Conservation (phyloP, 2,329 filamentous ascomycete genomes). For the Ophiostoma quercus region DNA sequence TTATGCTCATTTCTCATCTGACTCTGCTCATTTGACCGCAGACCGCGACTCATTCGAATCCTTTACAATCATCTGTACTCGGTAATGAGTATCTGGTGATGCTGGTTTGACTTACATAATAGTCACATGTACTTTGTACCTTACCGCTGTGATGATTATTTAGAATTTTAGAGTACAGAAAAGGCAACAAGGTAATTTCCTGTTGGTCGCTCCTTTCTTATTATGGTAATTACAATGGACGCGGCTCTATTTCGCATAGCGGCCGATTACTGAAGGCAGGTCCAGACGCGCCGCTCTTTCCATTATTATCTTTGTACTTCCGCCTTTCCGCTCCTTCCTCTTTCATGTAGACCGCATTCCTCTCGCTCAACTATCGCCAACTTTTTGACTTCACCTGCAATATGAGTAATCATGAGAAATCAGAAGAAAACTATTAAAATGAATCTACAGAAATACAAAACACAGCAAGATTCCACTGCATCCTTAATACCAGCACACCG, state of each 20-base stretch:
- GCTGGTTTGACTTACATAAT: background rate
- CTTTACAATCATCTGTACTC: too few species aligned
- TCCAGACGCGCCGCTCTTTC: background rate
- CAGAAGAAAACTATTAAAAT: too few species aligned
- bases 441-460: too few species aligned
- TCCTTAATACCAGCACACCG: background rate
- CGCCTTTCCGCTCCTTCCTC: constrained; percentile 5
- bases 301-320: background rate
- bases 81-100: too few species aligned
- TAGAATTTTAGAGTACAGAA: background rate
- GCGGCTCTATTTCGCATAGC: background rate
- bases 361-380: background rate
- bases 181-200: background rate
- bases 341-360: background rate
- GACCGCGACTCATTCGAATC: too few species aligned
- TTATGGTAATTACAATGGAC: background rate
- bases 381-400: background rate
- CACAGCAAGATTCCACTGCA: background rate
- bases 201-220: background rate
- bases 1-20: background rate
- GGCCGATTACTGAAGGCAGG: background rate
- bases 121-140: background rate
- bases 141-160: background rate
- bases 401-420: background rate
- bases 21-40: background rate